phyloP scores from a whole-genome alignment of 1,139 yeast species.

The Saccharomyces hybrid region DNA sequence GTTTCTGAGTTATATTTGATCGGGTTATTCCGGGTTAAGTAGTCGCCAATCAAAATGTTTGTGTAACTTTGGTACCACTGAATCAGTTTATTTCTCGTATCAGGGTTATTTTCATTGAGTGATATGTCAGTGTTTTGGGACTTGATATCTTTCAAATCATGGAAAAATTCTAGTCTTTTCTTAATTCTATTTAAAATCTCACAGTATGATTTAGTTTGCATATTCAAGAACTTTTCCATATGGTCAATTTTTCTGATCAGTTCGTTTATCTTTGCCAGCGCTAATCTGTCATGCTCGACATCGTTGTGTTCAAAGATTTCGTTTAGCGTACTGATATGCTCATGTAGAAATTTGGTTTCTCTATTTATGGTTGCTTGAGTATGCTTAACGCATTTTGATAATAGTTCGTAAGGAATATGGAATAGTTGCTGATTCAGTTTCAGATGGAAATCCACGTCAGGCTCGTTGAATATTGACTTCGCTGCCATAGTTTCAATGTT shows the following conservation, averaged over 20 bases:
- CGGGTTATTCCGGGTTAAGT: slow-evolving; percentile 40
- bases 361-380: slow-evolving; percentile 51
- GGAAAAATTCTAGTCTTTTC: slow-evolving; percentile 39
- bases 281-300: slow-evolving; percentile 27
- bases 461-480: slow-evolving; percentile 27
- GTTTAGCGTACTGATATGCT: slow-evolving; percentile 39
- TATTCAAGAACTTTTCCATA: slow-evolving; percentile 40
- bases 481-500: background rate
- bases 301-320: slow-evolving; percentile 37
- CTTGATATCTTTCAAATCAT: slow-evolving; percentile 31
- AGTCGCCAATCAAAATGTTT: slow-evolving; percentile 51
- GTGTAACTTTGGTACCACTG: slow-evolving; percentile 59
- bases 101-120: slow-evolving; percentile 10
- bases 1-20: slow-evolving; percentile 2
- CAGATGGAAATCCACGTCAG: slow-evolving; percentile 36
- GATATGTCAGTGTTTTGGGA: background rate
- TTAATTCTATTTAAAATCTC: slow-evolving; percentile 44
- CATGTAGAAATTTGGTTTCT: slow-evolving; percentile 12
- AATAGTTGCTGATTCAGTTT: slow-evolving; percentile 45
- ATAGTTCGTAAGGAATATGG: slow-evolving; percentile 53
- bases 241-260: slow-evolving; percentile 41
- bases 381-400: slow-evolving; percentile 49
- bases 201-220: slow-evolving; percentile 40
- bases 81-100: slow-evolving; percentile 35
- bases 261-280: slow-evolving; percentile 23